Evolutionary conservation across 2,329 filamentous ascomycete species (phyloP).

Genomic region (Beauveria australis): DNA sequence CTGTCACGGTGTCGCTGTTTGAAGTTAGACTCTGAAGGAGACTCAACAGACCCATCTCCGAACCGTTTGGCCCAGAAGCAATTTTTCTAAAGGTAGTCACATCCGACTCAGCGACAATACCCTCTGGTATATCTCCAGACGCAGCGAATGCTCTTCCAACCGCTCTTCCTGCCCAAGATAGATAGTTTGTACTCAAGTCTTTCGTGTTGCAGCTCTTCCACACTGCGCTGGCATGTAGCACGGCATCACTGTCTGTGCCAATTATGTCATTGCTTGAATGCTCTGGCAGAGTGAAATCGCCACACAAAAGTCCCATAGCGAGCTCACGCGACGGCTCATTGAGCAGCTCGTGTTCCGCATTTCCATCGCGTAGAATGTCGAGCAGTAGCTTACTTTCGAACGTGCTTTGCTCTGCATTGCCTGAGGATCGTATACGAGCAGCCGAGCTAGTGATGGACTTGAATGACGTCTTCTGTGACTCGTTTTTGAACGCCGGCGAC

Average conservation of each 20-base stretch:
- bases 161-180: conserved; percentile 77
- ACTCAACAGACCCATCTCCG: conserved; percentile 54
- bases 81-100: conserved; percentile 41
- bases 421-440: conserved; percentile 55
- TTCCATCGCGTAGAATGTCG: conserved; percentile 70
- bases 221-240: conserved; percentile 55
- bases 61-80: conserved; percentile 42
- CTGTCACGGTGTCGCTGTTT: conserved; percentile 45
- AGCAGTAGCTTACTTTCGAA: conserved; percentile 73
- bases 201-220: conserved; percentile 68
- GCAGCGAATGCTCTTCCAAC: conserved; percentile 77
- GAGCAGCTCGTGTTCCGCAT: conserved; percentile 53
- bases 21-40: conserved; percentile 55
- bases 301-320: conserved; percentile 65
- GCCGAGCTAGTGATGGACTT: conserved; percentile 61
- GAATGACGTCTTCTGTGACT: conserved; percentile 49
- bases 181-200: conserved; percentile 57
- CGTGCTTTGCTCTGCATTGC: conserved; percentile 60
- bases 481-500: conserved; percentile 42
- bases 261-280: conserved; percentile 54
- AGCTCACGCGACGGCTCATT: conserved; percentile 61
- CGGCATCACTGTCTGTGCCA: conserved; percentile 55
- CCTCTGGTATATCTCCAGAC: conserved; percentile 57
- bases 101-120: conserved; percentile 52
- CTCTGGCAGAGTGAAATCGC: conserved; percentile 55